phyloP scores from a whole-genome alignment of 192 early-diverging fungal species.

The Rhizophagus prolifer region DNA sequence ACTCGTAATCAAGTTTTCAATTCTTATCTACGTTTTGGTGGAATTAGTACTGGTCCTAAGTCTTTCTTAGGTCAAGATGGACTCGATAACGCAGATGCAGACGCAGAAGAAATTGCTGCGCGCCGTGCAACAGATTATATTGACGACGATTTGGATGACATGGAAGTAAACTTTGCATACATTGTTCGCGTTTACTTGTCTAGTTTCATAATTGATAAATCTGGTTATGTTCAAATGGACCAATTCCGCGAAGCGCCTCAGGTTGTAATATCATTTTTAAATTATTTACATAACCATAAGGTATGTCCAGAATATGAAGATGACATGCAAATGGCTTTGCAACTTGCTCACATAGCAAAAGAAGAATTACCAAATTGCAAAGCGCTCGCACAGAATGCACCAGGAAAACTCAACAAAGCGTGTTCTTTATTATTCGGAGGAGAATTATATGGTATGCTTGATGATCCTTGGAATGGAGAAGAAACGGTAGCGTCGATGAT shows the following conservation, averaged over 20 bases:
- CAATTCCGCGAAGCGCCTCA: conserved; percentile 47
- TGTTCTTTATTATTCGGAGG: conserved; percentile 53
- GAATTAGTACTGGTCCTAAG: conserved; percentile 51
- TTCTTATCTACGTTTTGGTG: conserved; percentile 53
- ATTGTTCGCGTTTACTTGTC: conserved; percentile 52
- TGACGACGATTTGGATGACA: conserved; percentile 41
- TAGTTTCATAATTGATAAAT: conserved; percentile 45
- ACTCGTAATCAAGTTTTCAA: conserved; percentile 46
- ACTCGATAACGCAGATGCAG: conserved; percentile 37
- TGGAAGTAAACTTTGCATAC: conserved; percentile 42
- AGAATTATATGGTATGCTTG: conserved; percentile 38
- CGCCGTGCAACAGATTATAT: conserved; percentile 39
- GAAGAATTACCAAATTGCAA: conserved; percentile 52
- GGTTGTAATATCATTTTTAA: conserved; percentile 48
- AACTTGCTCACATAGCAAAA: conserved; percentile 42
- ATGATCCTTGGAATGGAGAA: conserved; percentile 30
- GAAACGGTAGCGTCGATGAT: conserved; percentile 19
- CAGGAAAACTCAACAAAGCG: conserved; percentile 54
- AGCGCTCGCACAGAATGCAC: conserved; percentile 34
- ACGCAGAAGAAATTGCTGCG: conserved; percentile 44
- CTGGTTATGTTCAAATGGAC: conserved; percentile 46
- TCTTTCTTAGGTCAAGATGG: conserved; percentile 47
- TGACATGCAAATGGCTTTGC: conserved; percentile 48
- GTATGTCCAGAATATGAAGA: conserved; percentile 53
- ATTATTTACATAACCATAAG: conserved; percentile 47